Conservation (phyloP, 805 yeast species). For the Candida michaelii region DNA sequence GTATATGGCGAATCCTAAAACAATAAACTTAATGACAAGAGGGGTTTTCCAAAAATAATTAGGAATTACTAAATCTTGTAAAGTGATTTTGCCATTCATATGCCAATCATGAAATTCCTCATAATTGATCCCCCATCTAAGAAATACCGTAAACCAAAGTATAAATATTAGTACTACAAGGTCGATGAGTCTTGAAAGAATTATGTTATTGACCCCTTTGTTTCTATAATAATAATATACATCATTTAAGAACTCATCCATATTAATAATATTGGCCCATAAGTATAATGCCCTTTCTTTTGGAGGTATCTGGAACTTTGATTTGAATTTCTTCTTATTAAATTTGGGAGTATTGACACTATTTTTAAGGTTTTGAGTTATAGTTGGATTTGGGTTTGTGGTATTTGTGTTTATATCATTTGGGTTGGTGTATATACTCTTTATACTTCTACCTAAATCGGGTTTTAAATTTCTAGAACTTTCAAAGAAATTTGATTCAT, state of each 20-base stretch:
- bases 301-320: constrained; percentile 35
- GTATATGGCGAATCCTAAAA: constrained; percentile 61
- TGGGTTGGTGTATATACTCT: no score
- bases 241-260: constrained; percentile 83
- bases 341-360: background rate
- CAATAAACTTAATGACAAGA: constrained; percentile 50
- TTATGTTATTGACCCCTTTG: constrained; percentile 80
- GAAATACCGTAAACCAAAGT: constrained; percentile 71
- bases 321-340: constrained; percentile 9
- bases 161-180: constrained; percentile 76
- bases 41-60: constrained; percentile 48
- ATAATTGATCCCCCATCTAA: constrained; percentile 79
- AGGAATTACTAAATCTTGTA: constrained; percentile 33
- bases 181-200: constrained; percentile 64
- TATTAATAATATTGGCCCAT: constrained; percentile 94
- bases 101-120: constrained; percentile 27
- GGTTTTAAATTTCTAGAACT: no score
- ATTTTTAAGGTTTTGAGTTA: background rate
- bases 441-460: no score
- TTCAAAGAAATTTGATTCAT: no score
- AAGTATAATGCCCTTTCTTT: constrained; percentile 84
- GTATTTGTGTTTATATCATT: no score
- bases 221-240: constrained; percentile 82
- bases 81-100: constrained; percentile 17
- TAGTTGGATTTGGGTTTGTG: no score